Conservation (phyloP, 2,329 filamentous ascomycete genomes). For the Fusarium sp. region DNA sequence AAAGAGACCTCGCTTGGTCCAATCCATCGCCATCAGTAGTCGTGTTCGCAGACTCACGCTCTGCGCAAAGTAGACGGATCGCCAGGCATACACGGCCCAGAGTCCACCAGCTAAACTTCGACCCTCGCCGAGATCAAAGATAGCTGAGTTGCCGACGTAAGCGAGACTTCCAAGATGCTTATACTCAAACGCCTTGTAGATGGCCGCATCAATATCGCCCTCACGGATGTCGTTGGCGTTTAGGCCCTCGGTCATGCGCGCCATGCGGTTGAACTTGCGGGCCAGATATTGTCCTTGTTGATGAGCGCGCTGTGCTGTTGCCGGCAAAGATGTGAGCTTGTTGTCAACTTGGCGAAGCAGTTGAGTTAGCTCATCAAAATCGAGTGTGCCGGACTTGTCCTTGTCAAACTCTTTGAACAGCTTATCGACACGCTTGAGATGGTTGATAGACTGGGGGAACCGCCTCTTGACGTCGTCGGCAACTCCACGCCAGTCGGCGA, state of each 20-base stretch:
- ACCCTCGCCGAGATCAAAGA: conserved; percentile 88
- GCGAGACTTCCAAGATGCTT: conserved; percentile 90
- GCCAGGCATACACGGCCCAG: conserved; percentile 95
- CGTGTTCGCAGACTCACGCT: conserved; percentile 93
- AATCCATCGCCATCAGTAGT: conserved; percentile 94
- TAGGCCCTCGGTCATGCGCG: conserved; percentile 79
- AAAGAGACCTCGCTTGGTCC: conserved; percentile 96
- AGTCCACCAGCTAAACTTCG: conserved; percentile 84
- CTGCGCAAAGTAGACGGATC: conserved; percentile 96
- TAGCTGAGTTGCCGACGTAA: conserved; percentile 94
- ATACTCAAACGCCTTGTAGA: conserved; percentile 96
- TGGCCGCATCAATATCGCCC: conserved; percentile 89
- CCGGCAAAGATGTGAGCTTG: conserved; percentile 93
- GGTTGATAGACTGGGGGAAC: conserved; percentile 89
- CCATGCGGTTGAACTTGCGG: conserved; percentile 92
- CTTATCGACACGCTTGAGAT: conserved; percentile 88
- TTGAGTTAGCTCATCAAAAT: conserved; percentile 91
- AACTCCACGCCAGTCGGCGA: conserved; percentile 87
- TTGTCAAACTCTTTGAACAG: conserved; percentile 93
- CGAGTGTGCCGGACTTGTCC: conserved; percentile 90
- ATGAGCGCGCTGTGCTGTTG: conserved; percentile 94
- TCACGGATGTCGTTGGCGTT: conserved; percentile 83
- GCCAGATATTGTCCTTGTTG: conserved; percentile 95
- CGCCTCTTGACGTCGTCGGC: conserved; percentile 85
- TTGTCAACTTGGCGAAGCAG: conserved; percentile 91